phyloP scores from a whole-genome alignment of 2,329 filamentous ascomycete species.

The Sarocladiaceae sp. region DNA sequence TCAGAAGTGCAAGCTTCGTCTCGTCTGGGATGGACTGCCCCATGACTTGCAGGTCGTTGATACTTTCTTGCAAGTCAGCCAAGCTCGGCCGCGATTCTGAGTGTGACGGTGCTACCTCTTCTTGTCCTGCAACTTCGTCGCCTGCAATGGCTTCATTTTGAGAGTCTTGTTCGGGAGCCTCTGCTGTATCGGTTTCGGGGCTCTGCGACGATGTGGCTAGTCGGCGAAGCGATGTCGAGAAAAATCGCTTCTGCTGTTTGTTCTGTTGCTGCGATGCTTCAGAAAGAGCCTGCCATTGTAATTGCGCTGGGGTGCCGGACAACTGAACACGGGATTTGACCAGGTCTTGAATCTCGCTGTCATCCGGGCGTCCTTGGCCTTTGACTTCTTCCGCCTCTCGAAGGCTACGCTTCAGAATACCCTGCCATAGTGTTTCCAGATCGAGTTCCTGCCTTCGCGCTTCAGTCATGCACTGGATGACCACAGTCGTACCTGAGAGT shows the following conservation, averaged over 20 bases:
- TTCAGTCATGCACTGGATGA: slow-evolving; percentile 56
- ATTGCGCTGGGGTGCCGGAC: slow-evolving; percentile 22
- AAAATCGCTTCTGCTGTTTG: slow-evolving; percentile 29
- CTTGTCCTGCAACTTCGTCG: background rate
- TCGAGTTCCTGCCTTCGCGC: slow-evolving; percentile 46
- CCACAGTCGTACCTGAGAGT: slow-evolving; percentile 45
- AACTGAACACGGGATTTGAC: slow-evolving; percentile 28
- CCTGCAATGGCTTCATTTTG: background rate
- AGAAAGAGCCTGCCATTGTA: slow-evolving; percentile 31
- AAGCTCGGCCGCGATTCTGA: slow-evolving; percentile 6
- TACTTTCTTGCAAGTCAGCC: slow-evolving; percentile 3
- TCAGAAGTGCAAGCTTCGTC: slow-evolving; percentile 20
- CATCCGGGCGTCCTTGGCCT: slow-evolving; percentile 19
- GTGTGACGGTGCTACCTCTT: background rate
- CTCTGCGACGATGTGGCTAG: slow-evolving; percentile 12
- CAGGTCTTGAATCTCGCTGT: slow-evolving; percentile 24
- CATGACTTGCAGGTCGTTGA: background rate
- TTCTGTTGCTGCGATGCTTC: slow-evolving; percentile 22
- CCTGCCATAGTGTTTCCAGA: slow-evolving; percentile 49
- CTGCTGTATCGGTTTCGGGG: no score
- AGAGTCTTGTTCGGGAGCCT: no score
- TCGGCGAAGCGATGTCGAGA: slow-evolving; percentile 27
- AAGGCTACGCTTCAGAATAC: slow-evolving; percentile 32
- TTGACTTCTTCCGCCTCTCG: slow-evolving; percentile 24
- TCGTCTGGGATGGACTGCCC: background rate